Evolutionary conservation across 2,329 filamentous ascomycete species (phyloP).

Genomic region (Aspergillus phoenicis): DNA sequence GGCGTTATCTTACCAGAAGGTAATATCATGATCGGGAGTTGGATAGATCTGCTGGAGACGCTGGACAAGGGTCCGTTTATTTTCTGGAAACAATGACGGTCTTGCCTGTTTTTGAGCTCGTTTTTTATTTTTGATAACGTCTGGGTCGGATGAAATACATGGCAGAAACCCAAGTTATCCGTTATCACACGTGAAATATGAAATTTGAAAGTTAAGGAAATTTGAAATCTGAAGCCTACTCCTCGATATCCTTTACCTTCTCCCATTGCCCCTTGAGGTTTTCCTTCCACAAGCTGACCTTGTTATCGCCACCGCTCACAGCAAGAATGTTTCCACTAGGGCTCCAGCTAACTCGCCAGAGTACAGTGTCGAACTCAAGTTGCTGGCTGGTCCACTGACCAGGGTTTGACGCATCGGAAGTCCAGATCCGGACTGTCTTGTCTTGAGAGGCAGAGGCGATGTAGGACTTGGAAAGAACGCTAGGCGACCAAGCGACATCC

Average conservation of each 20-base stretch:
- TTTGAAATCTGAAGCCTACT: constrained; percentile 52
- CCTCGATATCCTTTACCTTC: constrained; percentile 93
- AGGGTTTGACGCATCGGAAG: constrained; percentile 66
- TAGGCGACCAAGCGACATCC: constrained; percentile 96
- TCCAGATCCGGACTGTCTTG: constrained; percentile 98
- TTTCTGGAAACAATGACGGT: constrained; percentile 33
- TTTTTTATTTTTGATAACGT: neutral
- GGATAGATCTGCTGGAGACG: constrained; percentile 38
- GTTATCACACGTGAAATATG: constrained; percentile 16
- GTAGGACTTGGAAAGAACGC: constrained; percentile 91
- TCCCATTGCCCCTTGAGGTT: constrained; percentile 96
- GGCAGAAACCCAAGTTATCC: constrained; percentile 9
- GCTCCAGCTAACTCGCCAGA: constrained; percentile 98
- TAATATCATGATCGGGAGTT: constrained; percentile 53
- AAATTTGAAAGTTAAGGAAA: neutral
- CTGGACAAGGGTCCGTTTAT: constrained; percentile 34
- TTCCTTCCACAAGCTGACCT: constrained; percentile 98
- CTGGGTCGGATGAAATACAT: constrained; percentile 7
- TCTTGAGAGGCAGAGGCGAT: constrained; percentile 95
- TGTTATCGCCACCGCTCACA: constrained; percentile 91
- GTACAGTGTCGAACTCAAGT: constrained; percentile 81
- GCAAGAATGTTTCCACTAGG: constrained; percentile 95
- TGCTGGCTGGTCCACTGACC: constrained; percentile 83
- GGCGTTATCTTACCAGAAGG: constrained; percentile 51
- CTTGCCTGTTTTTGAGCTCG: neutral